Evolutionary conservation across 805 yeast species (phyloP), one percentile per base, ranked within the genome.

Genomic region (Ogataea dorogensis): DNA sequence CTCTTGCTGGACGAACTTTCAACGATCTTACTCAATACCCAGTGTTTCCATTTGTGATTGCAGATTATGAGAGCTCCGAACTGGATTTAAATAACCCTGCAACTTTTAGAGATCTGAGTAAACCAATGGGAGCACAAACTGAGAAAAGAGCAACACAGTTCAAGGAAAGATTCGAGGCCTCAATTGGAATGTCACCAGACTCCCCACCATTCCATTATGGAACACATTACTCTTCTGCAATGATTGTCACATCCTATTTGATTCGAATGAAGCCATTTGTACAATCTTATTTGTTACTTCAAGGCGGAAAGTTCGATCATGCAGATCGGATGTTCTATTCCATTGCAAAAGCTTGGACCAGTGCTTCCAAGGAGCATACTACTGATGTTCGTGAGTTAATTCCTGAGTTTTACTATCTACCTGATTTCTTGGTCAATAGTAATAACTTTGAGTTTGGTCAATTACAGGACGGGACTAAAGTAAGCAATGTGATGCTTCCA

Each of bases 111-210:
- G 95, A 87, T 53, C 63, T 87, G 16, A 71, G 86, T 0, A 86
- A 84, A 50, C 96, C 96, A 1, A 88, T 87, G 96, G 96, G 96
- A 2, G 95, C 89, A 0, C 96, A 87, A 55, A 65, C 77, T 2
- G 54, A 58, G 2, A 67, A 66, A 2, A 66, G 96, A 39, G 85
- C 79, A 2, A 46, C 53, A 0, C 77, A 77, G 50, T 87, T 86
- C 50, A 62, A 65, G 31, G 93, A 86, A 38, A 61, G 96, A 35
- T 88, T 70, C 49, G 81, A 81, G 14, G 88, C 94, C 0, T 61
- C 86, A 16, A 71, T 65, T 15, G 77, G 83, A 36, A 63, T 87
- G 38, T 52, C 63, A 5, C 67, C 86, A 0, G 60, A 54, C 23
- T 41, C 51, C 0, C 87, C 88, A 0, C 85, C 95, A 0, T 87